phyloP scores from a whole-genome alignment of 2,329 filamentous ascomycete genomes.

The Emydomyces testavorans region DNA sequence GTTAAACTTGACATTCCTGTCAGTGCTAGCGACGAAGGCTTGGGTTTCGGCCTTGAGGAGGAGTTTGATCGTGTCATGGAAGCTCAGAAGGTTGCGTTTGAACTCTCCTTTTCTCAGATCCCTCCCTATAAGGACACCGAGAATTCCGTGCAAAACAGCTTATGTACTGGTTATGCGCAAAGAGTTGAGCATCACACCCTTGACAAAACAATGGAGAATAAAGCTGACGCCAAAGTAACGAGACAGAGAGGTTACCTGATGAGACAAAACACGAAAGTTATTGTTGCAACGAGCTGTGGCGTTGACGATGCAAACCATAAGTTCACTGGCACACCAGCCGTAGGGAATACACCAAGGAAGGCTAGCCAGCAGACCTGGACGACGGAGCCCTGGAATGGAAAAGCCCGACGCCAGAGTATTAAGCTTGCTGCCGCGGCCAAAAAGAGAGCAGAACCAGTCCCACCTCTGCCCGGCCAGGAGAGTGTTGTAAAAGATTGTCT shows the following conservation, averaged over 20 bases:
- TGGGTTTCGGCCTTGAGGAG: conserved; percentile 74
- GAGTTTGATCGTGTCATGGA: conserved; percentile 95
- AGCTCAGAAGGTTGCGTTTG: conserved; percentile 78
- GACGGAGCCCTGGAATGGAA: conserved; percentile 91
- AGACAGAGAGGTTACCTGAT: conserved; percentile 95
- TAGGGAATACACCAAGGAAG: conserved; percentile 62
- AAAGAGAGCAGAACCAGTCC: conserved; percentile 57
- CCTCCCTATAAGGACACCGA: conserved; percentile 15
- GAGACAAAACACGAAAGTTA: conserved; percentile 95
- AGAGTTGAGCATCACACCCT: conserved; percentile 23
- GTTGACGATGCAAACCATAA: conserved; percentile 40
- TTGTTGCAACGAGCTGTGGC: conserved; percentile 71
- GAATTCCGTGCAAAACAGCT: background rate
- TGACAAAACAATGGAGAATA: conserved; percentile 16
- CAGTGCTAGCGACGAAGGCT: conserved; percentile 51
- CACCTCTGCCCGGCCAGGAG: conserved; percentile 76
- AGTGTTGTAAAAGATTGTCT: conserved; percentile 57
- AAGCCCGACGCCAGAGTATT: conserved; percentile 56
- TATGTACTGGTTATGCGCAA: background rate
- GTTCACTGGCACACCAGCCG: conserved; percentile 36
- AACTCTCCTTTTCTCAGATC: conserved; percentile 34
- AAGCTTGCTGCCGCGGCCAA: conserved; percentile 48
- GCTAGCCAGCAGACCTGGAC: conserved; percentile 84
- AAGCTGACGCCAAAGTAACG: conserved; percentile 53
- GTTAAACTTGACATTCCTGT: conserved; percentile 74